These are phyloP conservation scores for Rhynchospora tenuis DNA, from an alignment of 176 grass and related monocot species.

Conservation along the genomic window DNA sequence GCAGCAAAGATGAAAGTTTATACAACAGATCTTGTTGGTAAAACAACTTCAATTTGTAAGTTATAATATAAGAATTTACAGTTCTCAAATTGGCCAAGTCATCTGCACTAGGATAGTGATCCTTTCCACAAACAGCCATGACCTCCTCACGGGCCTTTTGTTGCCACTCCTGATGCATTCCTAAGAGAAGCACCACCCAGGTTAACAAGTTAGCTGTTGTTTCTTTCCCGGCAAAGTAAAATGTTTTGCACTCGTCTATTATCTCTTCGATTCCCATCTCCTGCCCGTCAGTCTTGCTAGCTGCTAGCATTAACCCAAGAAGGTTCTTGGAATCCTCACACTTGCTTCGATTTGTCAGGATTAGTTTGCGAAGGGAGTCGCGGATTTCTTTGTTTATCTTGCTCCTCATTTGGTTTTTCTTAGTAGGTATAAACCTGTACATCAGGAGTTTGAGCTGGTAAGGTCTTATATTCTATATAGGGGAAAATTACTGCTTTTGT, in stretches of 20 bases:
- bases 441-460: conserved; percentile 3
- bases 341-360: conserved; percentile 44
- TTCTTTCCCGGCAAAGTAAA: conserved; percentile 84
- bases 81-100: conserved; percentile 56
- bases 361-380: conserved; percentile 46
- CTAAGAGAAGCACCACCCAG: conserved; percentile 71
- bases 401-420: conserved; percentile 56
- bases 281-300: conserved; percentile 45
- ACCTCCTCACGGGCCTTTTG: conserved; percentile 59
- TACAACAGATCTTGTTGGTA: neutral
- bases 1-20: neutral
- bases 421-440: conserved; percentile 72
- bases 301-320: conserved; percentile 71
- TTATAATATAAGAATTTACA: conserved; percentile 30
- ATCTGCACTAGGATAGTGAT: conserved; percentile 32
- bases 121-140: conserved; percentile 41
- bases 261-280: conserved; percentile 83
- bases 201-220: conserved; percentile 75
- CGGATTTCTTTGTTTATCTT: conserved; percentile 56
- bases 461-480: too few species aligned
- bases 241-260: conserved; percentile 85
- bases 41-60: neutral
- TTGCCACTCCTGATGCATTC: conserved; percentile 78
- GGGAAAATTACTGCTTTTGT: too few species aligned
- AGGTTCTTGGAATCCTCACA: conserved; percentile 72